phyloP scores from a whole-genome alignment of 2,329 filamentous ascomycete genomes.

The Colletotrichum nymphaeae region DNA sequence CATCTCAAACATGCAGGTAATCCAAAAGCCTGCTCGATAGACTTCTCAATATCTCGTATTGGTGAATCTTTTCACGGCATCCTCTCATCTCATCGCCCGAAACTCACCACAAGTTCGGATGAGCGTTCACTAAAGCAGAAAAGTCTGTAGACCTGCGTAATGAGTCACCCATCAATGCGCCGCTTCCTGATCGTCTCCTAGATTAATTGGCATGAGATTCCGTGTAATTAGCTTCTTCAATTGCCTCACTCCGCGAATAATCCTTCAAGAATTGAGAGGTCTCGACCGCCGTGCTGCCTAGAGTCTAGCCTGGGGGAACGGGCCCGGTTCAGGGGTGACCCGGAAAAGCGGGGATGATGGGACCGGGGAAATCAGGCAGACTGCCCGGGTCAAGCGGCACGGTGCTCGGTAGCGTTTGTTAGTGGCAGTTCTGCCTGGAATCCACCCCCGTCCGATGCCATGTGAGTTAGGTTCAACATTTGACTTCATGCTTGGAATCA shows the following conservation, averaged over 20 bases:
- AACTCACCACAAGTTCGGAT: neutral
- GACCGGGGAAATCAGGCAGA: constrained; percentile 12
- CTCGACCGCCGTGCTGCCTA: constrained; percentile 9
- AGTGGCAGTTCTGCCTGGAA: neutral
- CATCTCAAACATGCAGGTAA: neutral
- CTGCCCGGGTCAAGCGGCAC: neutral
- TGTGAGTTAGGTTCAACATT: neutral
- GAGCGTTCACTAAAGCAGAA: neutral
- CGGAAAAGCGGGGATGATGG: neutral
- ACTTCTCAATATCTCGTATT: neutral
- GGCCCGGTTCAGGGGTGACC: neutral
- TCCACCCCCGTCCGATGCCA: neutral
- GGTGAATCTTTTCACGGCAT: neutral
- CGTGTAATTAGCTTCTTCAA: neutral
- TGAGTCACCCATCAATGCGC: neutral
- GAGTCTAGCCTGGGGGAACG: neutral
- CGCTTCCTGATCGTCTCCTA: neutral
- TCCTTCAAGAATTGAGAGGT: neutral
- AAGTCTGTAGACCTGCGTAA: no score
- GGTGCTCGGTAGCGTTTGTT: neutral
- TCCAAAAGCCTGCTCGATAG: neutral
- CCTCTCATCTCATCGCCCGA: neutral
- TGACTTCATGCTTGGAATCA: neutral
- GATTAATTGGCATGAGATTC: neutral
- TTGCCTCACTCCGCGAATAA: neutral